Conservation (phyloP, 306 rosid species). For the Cicer cuneatum region DNA sequence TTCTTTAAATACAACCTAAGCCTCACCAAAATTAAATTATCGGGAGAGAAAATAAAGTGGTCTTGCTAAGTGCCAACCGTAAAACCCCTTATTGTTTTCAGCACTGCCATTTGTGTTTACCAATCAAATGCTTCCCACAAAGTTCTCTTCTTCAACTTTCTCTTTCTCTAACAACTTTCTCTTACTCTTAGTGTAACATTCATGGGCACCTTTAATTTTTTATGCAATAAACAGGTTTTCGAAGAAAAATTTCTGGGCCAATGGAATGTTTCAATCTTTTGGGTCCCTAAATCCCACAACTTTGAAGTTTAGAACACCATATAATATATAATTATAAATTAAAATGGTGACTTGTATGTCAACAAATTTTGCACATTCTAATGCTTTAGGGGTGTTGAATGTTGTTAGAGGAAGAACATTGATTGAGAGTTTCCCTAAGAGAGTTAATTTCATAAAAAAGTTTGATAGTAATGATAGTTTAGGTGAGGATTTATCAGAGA, state of each 20-base stretch:
- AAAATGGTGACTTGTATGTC: constrained; percentile 41
- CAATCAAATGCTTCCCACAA: constrained; percentile 43
- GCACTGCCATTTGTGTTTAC: constrained; percentile 37
- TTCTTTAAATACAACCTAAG: too few relatives aligned
- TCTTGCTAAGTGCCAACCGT: background rate
- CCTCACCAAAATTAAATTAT: background rate
- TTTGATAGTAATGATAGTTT: constrained; percentile 53
- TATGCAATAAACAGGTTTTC: constrained; percentile 6
- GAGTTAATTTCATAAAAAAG: constrained; percentile 50
- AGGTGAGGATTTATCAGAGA: constrained; percentile 62
- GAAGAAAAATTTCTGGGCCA: constrained; percentile 35
- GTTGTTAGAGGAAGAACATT: constrained; percentile 59
- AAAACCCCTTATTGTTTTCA: constrained; percentile 27
- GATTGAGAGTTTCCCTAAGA: constrained; percentile 53
- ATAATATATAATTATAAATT: background rate
- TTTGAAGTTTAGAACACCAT: constrained; percentile 31
- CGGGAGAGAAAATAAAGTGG: background rate
- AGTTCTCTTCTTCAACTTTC: constrained; percentile 31
- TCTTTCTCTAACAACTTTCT: constrained; percentile 38
- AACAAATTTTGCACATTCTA: constrained; percentile 59
- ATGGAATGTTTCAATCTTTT: constrained; percentile 42
- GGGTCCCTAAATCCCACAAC: constrained; percentile 28
- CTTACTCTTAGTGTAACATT: background rate
- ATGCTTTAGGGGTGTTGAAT: constrained; percentile 56
- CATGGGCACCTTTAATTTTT: background rate